Evolutionary conservation across 2,329 filamentous ascomycete genomes (phyloP).

Genomic region (Tricladium varicosporioides): DNA sequence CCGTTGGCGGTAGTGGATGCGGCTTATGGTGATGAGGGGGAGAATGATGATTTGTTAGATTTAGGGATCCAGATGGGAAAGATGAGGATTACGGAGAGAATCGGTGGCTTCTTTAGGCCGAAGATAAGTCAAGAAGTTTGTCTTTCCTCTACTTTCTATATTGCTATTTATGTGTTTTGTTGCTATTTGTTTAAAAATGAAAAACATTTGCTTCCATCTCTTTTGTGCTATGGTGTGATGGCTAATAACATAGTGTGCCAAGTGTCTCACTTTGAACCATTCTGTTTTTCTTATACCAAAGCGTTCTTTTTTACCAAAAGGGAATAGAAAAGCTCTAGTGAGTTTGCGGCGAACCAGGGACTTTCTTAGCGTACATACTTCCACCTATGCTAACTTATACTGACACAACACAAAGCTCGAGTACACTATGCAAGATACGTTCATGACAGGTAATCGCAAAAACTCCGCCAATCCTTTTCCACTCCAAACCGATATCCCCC

Average conservation of each 20-base stretch:
- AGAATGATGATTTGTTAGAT: conserved; percentile 68
- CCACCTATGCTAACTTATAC: neutral
- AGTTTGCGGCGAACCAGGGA: too few species aligned
- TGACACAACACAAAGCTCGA: conserved; percentile 15
- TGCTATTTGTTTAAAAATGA: too few species aligned
- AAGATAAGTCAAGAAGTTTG: conserved; percentile 68
- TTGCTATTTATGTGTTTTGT: neutral
- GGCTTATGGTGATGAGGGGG: conserved; percentile 63
- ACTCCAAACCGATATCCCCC: conserved; percentile 12
- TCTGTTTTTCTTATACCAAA: neutral
- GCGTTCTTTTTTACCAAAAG: too few species aligned
- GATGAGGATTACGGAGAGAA: conserved; percentile 70
- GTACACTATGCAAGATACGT: conserved; percentile 19
- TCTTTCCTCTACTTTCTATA: conserved; percentile 36
- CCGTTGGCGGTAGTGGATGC: conserved; percentile 63
- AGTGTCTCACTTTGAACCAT: neutral
- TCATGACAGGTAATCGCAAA: conserved; percentile 19
- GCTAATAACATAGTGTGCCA: too few species aligned
- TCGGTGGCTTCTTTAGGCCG: conserved; percentile 70
- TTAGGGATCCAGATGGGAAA: conserved; percentile 70
- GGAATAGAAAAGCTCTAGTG: too few species aligned
- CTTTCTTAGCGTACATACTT: neutral
- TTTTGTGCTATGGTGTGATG: neutral
- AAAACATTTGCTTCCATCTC: neutral
- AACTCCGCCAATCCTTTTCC: conserved; percentile 16